Conservation (phyloP, 2,329 filamentous ascomycete genomes). For the Colletotrichum spinosum region DNA sequence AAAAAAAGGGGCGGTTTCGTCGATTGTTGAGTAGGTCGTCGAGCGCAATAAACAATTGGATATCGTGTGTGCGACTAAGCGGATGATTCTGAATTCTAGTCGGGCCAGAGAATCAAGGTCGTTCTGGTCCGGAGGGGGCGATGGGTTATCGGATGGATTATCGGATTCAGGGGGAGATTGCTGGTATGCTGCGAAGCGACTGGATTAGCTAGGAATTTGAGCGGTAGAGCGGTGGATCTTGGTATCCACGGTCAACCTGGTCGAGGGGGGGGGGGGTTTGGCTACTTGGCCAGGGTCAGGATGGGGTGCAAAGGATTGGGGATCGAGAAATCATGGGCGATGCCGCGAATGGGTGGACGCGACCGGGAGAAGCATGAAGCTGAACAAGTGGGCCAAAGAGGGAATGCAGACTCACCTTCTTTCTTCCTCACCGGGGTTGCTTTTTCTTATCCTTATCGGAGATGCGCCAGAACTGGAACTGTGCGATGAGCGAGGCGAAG, state of each 20-base stretch:
- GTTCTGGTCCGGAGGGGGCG: conserved; percentile 13
- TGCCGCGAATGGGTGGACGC: conserved; percentile 26
- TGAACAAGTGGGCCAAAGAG: conserved; percentile 28
- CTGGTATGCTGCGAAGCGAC: conserved; percentile 31
- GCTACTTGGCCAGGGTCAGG: conserved; percentile 25
- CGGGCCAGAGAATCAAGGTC: conserved; percentile 5
- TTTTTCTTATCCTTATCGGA: conserved; percentile 15
- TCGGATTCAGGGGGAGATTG: conserved; percentile 38
- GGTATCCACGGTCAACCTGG: conserved; percentile 27
- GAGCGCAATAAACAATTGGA: conserved; percentile 23
- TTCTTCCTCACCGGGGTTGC: conserved; percentile 1
- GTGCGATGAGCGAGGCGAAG: background rate
- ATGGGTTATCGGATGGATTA: conserved; percentile 31
- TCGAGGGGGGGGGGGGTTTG: conserved; percentile 24
- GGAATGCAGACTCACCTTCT: conserved; percentile 27
- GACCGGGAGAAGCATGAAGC: conserved; percentile 10
- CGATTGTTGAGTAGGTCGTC: background rate
- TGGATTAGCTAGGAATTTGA: conserved; percentile 33
- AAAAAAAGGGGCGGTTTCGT: background rate
- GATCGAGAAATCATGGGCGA: conserved; percentile 14
- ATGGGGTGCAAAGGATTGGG: conserved; percentile 15
- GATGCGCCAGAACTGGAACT: background rate
- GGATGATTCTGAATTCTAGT: background rate
- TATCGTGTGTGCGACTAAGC: conserved; percentile 15
- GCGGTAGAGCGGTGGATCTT: conserved; percentile 33